These are phyloP conservation scores for Backusella parvicylindrica DNA, from an alignment of 192 early-diverging fungal genomes.

Conservation along the genomic window DNA sequence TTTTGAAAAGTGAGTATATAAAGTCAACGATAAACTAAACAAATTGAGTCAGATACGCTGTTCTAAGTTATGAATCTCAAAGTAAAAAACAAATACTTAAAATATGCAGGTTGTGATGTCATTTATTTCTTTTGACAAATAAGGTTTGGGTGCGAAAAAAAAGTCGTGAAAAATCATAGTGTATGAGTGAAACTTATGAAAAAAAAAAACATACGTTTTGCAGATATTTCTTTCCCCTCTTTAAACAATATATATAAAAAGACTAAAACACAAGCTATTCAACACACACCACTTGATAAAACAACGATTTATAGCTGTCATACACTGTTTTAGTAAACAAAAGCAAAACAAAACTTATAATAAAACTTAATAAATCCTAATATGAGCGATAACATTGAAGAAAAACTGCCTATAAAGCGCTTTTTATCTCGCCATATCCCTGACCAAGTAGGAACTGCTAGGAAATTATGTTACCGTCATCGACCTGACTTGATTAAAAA, in stretches of 20 bases:
- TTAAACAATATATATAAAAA: background rate
- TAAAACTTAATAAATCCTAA: background rate
- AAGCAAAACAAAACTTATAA: background rate
- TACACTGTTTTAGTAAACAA: background rate
- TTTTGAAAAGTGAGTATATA: no score
- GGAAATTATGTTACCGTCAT: conserved; percentile 52
- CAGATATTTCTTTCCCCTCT: background rate
- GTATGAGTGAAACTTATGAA: background rate
- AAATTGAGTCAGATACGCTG: no score
- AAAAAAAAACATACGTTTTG: background rate
- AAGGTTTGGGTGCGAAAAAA: background rate
- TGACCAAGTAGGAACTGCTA: conserved; percentile 17
- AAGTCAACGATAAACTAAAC: no score
- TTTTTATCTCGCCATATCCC: conserved; percentile 32
- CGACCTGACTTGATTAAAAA: conserved; percentile 51
- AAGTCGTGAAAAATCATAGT: background rate
- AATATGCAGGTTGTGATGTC: background rate
- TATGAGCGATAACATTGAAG: conserved; percentile 5
- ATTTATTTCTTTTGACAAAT: background rate
- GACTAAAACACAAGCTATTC: no score
- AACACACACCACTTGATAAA: no score
- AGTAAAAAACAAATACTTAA: no score
- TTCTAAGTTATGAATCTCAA: no score
- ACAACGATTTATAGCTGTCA: background rate
- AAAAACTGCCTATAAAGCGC: conserved; percentile 18